A percentile compares a stretch with the other conserved stretches of the same genome.
Evolutionary conservation across 805 yeast genomes (phyloP).

Genomic region (Starmerella tilneyi): DNA sequence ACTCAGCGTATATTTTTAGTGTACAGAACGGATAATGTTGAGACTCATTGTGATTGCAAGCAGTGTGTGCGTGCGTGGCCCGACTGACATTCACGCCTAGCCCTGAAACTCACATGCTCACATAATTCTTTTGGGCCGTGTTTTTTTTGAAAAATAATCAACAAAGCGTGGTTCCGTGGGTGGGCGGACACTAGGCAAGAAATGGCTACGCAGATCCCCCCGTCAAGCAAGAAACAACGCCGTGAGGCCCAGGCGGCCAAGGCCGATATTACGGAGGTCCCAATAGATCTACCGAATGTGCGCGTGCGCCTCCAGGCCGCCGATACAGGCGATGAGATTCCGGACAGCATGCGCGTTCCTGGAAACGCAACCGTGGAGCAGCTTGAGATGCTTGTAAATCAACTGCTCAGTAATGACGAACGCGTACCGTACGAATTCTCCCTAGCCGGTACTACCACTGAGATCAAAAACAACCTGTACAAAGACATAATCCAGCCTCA

Average conservation of each 20-base stretch:
- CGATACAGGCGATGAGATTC: conserved; percentile 66
- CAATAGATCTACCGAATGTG: conserved; percentile 75
- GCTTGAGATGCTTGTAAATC: conserved; percentile 77
- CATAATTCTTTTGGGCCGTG: conserved; percentile 9
- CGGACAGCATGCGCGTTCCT: conserved; percentile 82
- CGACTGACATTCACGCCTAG: neutral
- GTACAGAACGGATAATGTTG: no score
- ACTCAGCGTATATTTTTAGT: no score
- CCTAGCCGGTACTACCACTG: conserved; percentile 45
- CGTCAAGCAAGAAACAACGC: conserved; percentile 80
- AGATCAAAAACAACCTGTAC: conserved; percentile 68
- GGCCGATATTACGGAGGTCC: conserved; percentile 55
- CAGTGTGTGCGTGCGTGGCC: no score
- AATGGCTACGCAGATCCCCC: conserved; percentile 92
- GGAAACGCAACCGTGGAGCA: conserved; percentile 78
- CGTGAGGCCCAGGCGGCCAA: conserved; percentile 37
- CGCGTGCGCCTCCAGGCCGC: conserved; percentile 83
- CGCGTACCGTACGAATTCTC: conserved; percentile 87
- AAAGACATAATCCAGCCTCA: conserved; percentile 77
- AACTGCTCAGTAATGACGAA: conserved; percentile 55
- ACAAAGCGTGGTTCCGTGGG: neutral
- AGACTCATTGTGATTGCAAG: no score
- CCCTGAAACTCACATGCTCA: neutral
- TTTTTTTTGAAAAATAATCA: conserved; percentile 6
- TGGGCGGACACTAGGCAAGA: neutral